Evolutionary conservation across 2,329 filamentous ascomycete genomes (phyloP).

Genomic region (Pseudogymnoascus sp.): DNA sequence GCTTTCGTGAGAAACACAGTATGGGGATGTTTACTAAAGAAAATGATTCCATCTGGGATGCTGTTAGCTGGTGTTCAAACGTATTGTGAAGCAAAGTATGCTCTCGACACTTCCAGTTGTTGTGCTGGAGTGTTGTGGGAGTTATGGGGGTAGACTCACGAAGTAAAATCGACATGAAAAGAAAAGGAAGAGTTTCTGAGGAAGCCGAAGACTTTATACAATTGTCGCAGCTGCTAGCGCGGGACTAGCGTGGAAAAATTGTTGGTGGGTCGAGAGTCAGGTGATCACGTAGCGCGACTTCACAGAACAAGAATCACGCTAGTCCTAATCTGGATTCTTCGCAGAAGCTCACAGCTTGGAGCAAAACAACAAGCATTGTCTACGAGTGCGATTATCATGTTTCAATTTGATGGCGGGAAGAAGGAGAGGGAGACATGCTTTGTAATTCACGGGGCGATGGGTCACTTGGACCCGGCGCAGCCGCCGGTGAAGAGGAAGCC

Average conservation of each 20-base stretch:
- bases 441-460: constrained; percentile 61
- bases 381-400: constrained; percentile 29
- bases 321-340: neutral
- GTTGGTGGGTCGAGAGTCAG: neutral
- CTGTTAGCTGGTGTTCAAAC: constrained; percentile 20
- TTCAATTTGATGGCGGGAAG: constrained; percentile 34
- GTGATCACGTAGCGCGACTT: neutral
- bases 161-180: constrained; percentile 12
- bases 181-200: constrained; percentile 12
- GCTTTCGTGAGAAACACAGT: constrained; percentile 90
- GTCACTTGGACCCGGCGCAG: constrained; percentile 64
- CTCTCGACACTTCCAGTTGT: neutral
- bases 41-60: constrained; percentile 65
- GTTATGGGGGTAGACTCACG: constrained; percentile 19
- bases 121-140: neutral
- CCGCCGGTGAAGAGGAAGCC: constrained; percentile 67
- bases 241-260: constrained; percentile 1
- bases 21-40: constrained; percentile 91
- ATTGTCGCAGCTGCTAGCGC: constrained; percentile 1
- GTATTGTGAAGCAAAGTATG: neutral
- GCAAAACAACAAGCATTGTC: neutral
- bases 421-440: constrained; percentile 56
- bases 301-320: neutral
- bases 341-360: neutral
- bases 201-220: constrained; percentile 6